Percentiles rank a stretch among this genome's conserved stretches.
Conservation (phyloP, 768 basidiomycete species). For the Termitomyces sp. region DNA sequence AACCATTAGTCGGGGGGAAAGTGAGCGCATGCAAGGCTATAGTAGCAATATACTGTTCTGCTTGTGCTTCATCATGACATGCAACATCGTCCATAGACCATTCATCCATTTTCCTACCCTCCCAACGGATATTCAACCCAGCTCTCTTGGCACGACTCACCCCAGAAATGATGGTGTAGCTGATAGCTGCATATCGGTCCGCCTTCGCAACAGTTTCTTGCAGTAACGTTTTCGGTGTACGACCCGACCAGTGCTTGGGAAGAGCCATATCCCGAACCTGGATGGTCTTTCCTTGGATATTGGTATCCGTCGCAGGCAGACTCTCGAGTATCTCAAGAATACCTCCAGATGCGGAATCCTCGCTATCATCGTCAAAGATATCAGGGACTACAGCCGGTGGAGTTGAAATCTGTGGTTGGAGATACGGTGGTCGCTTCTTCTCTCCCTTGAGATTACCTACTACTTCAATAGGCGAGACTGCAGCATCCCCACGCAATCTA, state of each 20-base stretch:
- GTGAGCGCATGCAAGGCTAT: constrained; percentile 79
- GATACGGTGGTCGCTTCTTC: constrained; percentile 15
- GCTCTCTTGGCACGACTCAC: constrained; percentile 74
- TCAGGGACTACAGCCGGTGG: constrained; percentile 23
- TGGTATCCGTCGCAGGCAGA: constrained; percentile 53
- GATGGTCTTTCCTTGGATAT: constrained; percentile 49
- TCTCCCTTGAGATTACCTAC: background rate
- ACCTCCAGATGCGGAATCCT: constrained; percentile 48
- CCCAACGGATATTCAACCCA: constrained; percentile 72
- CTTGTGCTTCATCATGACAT: constrained; percentile 73
- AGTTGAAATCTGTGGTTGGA: constrained; percentile 13
- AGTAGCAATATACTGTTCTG: constrained; percentile 87
- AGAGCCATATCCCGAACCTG: constrained; percentile 68
- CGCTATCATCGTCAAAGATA: constrained; percentile 50
- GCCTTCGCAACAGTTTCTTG: constrained; percentile 61
- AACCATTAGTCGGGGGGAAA: constrained; percentile 61
- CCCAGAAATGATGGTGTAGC: constrained; percentile 63
- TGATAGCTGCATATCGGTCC: constrained; percentile 73
- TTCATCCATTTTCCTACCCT: constrained; percentile 49
- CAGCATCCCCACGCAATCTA: constrained; percentile 26
- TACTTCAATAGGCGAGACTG: background rate
- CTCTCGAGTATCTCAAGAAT: constrained; percentile 74
- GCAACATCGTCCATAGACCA: constrained; percentile 87
- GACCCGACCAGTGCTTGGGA: constrained; percentile 81
- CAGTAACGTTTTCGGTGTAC: constrained; percentile 73